A percentile compares a stretch with the other conserved stretches of the same genome.
These are phyloP conservation scores for Macadamia integrifolia DNA, from an alignment of 164 flowering plant genomes.

Conservation along the genomic window DNA sequence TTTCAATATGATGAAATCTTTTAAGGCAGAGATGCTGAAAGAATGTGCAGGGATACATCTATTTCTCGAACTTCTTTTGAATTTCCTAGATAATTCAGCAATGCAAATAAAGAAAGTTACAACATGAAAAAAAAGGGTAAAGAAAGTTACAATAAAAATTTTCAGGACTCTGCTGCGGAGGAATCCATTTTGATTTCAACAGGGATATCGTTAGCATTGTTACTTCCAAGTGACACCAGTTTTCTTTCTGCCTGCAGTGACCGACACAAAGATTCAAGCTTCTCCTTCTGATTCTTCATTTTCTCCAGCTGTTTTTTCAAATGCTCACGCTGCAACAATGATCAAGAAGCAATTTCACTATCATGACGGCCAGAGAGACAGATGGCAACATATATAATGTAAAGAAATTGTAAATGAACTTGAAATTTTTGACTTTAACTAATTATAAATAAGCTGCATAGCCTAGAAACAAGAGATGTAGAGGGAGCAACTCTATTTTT, in stretches of 20 bases:
- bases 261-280: slow-evolving; percentile 84
- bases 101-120: not conserved
- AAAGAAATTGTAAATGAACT: no score
- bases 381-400: no score
- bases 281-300: slow-evolving; percentile 77
- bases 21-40: no score
- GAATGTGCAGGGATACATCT: no score
- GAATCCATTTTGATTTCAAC: slow-evolving; percentile 1
- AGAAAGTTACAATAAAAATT: not conserved
- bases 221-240: slow-evolving; percentile 31
- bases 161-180: not conserved
- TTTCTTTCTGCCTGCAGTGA: slow-evolving; percentile 90
- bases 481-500: no score
- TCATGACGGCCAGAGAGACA: no score
- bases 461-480: no score
- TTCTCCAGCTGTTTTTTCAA: slow-evolving; percentile 86
- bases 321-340: slow-evolving; percentile 52
- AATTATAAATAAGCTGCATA: no score
- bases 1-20: no score
- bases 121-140: not conserved
- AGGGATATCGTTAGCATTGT: slow-evolving; percentile 26
- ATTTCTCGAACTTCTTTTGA: no score
- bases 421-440: no score
- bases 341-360: not conserved
- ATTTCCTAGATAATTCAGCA: no score